Evolutionary conservation across 2,329 filamentous ascomycete species (phyloP).

Genomic region (Colletotrichum sp.): DNA sequence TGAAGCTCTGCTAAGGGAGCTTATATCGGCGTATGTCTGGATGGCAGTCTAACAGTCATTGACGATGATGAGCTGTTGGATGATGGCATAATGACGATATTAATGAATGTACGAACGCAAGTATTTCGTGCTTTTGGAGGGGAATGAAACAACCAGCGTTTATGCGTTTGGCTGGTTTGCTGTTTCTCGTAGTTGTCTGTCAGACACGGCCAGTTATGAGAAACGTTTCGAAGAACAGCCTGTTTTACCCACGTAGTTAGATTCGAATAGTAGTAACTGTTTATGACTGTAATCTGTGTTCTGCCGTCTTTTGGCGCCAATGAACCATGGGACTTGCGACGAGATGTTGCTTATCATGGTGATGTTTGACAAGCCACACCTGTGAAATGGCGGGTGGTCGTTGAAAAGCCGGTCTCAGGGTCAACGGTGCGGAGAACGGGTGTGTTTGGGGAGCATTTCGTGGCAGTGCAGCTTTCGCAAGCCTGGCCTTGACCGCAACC

Average conservation of each 20-base stretch:
- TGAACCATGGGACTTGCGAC: not conserved
- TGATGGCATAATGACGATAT: conserved; percentile 21
- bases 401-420: not conserved
- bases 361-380: not conserved
- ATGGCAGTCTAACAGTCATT: conserved; percentile 7
- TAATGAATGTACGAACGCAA: conserved; percentile 22
- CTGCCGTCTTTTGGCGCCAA: not conserved
- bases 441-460: not conserved
- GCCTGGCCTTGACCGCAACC: not conserved
- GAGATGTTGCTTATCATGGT: not conserved
- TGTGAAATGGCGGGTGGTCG: not conserved
- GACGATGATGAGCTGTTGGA: conserved; percentile 10
- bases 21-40: conserved; percentile 17
- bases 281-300: not conserved
- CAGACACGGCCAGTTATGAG: not conserved
- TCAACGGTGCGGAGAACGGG: conserved; percentile 16
- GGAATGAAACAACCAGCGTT: not conserved
- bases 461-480: conserved; percentile 8
- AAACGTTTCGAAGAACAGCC: conserved; percentile 4
- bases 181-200: not conserved
- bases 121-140: conserved; percentile 14
- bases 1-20: not conserved
- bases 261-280: conserved; percentile 17
- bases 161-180: not conserved
- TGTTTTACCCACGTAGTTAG: conserved; percentile 10